Conservation (phyloP, 148 eudicot genomes). For the Rhododendron simsii region DNA sequence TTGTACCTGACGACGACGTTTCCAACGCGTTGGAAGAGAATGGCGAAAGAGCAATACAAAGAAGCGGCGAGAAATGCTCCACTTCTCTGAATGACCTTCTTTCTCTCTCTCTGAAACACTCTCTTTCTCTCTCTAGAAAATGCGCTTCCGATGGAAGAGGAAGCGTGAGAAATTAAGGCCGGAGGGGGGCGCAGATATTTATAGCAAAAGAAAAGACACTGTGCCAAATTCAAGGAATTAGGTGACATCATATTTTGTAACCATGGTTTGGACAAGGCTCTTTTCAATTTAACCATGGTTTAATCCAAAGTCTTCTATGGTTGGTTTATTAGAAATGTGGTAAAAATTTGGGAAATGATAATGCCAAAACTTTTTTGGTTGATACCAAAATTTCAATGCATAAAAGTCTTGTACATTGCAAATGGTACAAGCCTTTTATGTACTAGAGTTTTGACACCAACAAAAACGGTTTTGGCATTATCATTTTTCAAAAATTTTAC, state of each 20-base stretch:
- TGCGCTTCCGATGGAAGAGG: slow-evolving; percentile 11
- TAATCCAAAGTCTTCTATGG: neutral
- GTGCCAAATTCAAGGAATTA: neutral
- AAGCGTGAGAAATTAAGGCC: neutral
- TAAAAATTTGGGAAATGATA: too few species aligned
- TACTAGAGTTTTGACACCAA: too few species aligned
- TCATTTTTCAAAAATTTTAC: too few species aligned
- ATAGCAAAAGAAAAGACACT: neutral
- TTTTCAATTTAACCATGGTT: neutral
- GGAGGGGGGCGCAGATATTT: slow-evolving; percentile 2
- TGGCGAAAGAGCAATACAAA: neutral
- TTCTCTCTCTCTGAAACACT: neutral
- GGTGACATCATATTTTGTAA: neutral
- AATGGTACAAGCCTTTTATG: too few species aligned
- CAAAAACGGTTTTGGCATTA: too few species aligned
- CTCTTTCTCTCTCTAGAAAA: neutral
- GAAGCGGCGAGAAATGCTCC: neutral
- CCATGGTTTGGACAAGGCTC: neutral
- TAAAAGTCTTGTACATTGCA: too few species aligned
- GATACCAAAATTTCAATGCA: too few species aligned
- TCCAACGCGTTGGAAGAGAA: neutral
- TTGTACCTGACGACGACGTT: slow-evolving; percentile 3
- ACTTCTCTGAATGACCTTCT: neutral
- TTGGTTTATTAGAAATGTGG: too few species aligned
- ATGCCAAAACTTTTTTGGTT: too few species aligned